Conservation (phyloP, 768 basidiomycete genomes). For the Chalciporus piperatus region DNA sequence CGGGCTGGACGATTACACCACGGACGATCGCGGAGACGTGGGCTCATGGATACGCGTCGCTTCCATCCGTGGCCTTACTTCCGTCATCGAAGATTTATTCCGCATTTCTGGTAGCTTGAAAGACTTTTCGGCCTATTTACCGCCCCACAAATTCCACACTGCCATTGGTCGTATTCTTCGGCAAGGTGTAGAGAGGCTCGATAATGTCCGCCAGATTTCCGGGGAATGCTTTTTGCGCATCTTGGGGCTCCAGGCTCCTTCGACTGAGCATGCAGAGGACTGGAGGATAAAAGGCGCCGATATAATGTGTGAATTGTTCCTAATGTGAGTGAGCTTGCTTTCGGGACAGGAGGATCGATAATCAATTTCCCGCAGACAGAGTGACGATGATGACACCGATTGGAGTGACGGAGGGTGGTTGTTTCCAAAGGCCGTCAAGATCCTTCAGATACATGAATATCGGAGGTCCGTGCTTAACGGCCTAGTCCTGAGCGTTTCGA, state of each 20-base stretch:
- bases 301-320: conserved; percentile 53
- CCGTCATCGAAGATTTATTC: conserved; percentile 52
- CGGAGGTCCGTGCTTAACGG: conserved; percentile 63
- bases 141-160: conserved; percentile 52
- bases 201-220: conserved; percentile 83
- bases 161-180: conserved; percentile 72
- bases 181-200: conserved; percentile 87
- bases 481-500: conserved; percentile 75
- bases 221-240: conserved; percentile 59
- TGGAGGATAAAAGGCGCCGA: conserved; percentile 54
- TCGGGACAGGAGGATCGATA: conserved; percentile 1
- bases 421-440: conserved; percentile 67
- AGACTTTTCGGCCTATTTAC: conserved; percentile 57
- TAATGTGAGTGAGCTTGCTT: conserved; percentile 36
- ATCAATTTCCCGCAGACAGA: conserved; percentile 27
- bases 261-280: conserved; percentile 33
- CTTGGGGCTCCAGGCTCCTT: conserved; percentile 45
- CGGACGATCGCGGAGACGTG: conserved; percentile 93
- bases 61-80: conserved; percentile 64
- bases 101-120: conserved; percentile 38
- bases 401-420: conserved; percentile 78
- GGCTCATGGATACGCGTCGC: conserved; percentile 92
- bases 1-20: conserved; percentile 88
- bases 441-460: conserved; percentile 63
- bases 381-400: conserved; percentile 29